Percentiles rank a stretch among this genome's conserved stretches.
phyloP scores from a whole-genome alignment of 352 stramenopile genomes.

The Blastocystis sp. region DNA sequence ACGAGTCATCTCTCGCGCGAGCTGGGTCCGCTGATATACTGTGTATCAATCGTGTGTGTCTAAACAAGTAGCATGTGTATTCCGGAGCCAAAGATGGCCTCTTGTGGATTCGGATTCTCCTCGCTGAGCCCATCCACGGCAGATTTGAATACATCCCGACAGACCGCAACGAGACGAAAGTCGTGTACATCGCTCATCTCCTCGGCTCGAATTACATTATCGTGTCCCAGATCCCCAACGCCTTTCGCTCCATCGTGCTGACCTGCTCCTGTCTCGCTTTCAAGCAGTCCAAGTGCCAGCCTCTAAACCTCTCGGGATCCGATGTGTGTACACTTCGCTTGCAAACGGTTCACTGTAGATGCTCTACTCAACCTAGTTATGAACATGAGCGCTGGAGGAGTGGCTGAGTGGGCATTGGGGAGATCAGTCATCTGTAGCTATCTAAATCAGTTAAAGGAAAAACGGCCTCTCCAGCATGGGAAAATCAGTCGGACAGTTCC shows the following conservation, averaged over 20 bases:
- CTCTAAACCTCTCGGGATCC: background rate
- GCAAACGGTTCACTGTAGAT: background rate
- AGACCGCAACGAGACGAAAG: background rate
- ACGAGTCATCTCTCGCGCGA: background rate
- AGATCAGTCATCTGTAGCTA: background rate
- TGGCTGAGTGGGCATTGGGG: background rate
- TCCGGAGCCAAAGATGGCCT: background rate
- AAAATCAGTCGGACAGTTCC: background rate
- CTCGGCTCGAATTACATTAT: constrained; percentile 34
- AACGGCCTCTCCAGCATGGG: background rate
- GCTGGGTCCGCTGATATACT: constrained; percentile 6
- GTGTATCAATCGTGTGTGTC: background rate
- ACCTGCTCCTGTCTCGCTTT: background rate
- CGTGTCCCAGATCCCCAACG: background rate
- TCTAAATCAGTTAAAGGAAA: constrained; percentile 55
- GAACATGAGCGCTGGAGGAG: constrained; percentile 1
- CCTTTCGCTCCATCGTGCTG: background rate
- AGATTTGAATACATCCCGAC: constrained; percentile 3
- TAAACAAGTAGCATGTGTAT: constrained; percentile 37
- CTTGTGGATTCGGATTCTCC: constrained; percentile 18
- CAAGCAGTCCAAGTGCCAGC: background rate
- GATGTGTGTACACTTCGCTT: background rate
- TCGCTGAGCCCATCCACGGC: background rate
- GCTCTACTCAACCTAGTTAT: background rate
- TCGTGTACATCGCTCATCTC: background rate